These are phyloP conservation scores for Colletotrichum phormii DNA, from an alignment of 2,329 filamentous ascomycete species.

Conservation along the genomic window DNA sequence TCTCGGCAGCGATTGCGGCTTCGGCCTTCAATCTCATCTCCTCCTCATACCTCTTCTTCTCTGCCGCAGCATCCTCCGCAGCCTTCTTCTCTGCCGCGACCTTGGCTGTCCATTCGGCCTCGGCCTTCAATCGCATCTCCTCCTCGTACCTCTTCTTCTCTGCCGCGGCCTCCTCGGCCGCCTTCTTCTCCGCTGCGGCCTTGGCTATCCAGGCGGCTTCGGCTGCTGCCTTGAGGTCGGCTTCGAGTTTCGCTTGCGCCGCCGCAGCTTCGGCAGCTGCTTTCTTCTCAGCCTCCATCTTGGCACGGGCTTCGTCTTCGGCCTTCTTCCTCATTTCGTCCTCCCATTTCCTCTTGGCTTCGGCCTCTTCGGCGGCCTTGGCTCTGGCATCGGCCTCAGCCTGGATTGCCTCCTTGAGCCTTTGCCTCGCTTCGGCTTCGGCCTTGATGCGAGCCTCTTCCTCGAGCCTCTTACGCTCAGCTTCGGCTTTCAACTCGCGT, in stretches of 20 bases:
- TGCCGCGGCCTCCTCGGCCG: conserved; percentile 52
- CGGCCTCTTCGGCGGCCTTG: conserved; percentile 41
- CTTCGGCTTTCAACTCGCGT: conserved; percentile 56
- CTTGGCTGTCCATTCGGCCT: conserved; percentile 42
- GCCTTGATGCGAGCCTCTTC: conserved; percentile 55
- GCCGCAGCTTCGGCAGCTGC: conserved; percentile 52
- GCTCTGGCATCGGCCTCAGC: conserved; percentile 51
- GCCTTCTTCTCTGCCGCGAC: conserved; percentile 53
- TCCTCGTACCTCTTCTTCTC: conserved; percentile 45
- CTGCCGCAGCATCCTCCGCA: conserved; percentile 45
- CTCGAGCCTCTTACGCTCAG: conserved; percentile 52
- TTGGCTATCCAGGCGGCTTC: conserved; percentile 44
- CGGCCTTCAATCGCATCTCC: conserved; percentile 50
- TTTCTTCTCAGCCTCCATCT: conserved; percentile 54
- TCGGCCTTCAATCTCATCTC: conserved; percentile 52
- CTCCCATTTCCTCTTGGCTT: conserved; percentile 40
- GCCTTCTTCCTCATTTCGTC: conserved; percentile 50
- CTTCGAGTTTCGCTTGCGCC: conserved; percentile 45
- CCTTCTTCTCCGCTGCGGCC: conserved; percentile 54
- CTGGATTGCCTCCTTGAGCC: conserved; percentile 45
- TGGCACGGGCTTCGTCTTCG: conserved; percentile 53
- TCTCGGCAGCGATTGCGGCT: conserved; percentile 53
- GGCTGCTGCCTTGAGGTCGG: conserved; percentile 50
- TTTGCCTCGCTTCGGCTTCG: conserved; percentile 49
- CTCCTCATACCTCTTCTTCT: conserved; percentile 45